Base-by-base conservation (phyloP, 73 alveolate species). In the Breviolum minutum region DNA sequence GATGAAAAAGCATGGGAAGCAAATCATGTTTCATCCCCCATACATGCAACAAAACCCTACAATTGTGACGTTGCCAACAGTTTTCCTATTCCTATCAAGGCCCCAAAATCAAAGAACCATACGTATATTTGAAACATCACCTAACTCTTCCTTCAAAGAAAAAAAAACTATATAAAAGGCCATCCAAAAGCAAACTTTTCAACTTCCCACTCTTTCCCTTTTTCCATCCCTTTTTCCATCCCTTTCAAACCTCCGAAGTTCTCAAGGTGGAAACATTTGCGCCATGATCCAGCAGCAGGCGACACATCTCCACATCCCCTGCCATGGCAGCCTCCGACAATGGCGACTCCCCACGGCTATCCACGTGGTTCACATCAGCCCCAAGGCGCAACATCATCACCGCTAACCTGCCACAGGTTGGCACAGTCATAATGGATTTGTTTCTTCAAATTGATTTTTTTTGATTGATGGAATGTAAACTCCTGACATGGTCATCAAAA, bases 281-380 rank as follows among this genome's bases (percentile, higher is more conserved):
- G 11, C 95, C 95, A 60, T 69, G 95, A 60, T 88, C 95, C 86
- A 88, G 95, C 86, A 88, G 95, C 86, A 88, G 60, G 48, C 81
- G 73, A 27, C 95, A 88, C 95, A 88, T 88, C 86, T 88, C 95
- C 84, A 88, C 73, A 71, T 88, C 95, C 14, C 95, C 95, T 60
- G 70, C 85, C n/a, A 29, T 6, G 80, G 95, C 95, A 19, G 95
- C 95, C 74, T 88, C 95, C 86, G 69, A n/a, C 24, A 88, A 71
- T 48, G 95, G 95, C n/a, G 86, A 68, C 27, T 29, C 85, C 24
- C 95, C 95, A 8, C 13, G 29, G n/a, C 66, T 48, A 61, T 88
- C 95, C 74, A 69, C 24, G 20, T 73, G 73, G 61, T 88, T 88
- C 48, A 76, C 84, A 26, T 88, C 95, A 29, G 95, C 95, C 71